Conservation (phyloP, 2,329 filamentous ascomycete species). For the Coleophoma eucalyptorum region DNA sequence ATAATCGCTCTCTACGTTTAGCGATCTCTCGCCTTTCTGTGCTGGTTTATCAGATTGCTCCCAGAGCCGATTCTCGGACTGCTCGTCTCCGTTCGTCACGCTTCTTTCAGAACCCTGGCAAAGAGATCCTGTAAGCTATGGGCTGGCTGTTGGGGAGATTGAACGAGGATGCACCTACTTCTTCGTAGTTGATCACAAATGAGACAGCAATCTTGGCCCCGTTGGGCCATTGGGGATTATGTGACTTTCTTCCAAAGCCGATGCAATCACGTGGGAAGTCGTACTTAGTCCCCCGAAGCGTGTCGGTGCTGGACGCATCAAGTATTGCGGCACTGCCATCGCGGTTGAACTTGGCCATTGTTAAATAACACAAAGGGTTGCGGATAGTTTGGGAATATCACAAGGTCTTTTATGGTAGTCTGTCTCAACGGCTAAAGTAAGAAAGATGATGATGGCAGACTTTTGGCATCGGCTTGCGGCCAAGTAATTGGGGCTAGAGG, state of each 20-base stretch:
- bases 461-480: neutral
- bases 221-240: conserved; percentile 23
- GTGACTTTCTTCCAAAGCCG: conserved; percentile 10
- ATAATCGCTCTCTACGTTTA: conserved; percentile 19
- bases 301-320: conserved; percentile 3
- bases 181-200: conserved; percentile 12
- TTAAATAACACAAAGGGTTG: neutral
- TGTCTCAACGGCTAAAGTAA: neutral
- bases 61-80: conserved; percentile 10
- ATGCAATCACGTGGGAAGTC: conserved; percentile 18
- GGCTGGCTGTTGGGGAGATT: neutral
- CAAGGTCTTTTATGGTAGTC: neutral
- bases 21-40: conserved; percentile 7
- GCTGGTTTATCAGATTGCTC: conserved; percentile 4
- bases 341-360: neutral
- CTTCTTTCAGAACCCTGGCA: conserved; percentile 21
- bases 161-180: neutral
- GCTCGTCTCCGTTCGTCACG: conserved; percentile 26
- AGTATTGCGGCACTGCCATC: neutral
- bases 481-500: neutral
- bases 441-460: neutral
- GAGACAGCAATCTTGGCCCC: conserved; percentile 23
- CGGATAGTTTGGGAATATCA: neutral
- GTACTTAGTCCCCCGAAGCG: conserved; percentile 12
- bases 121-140: neutral